A percentile compares a stretch with the other conserved stretches of the same genome.
Conservation (phyloP, 805 yeast species). For the Lipomyces kockii region DNA sequence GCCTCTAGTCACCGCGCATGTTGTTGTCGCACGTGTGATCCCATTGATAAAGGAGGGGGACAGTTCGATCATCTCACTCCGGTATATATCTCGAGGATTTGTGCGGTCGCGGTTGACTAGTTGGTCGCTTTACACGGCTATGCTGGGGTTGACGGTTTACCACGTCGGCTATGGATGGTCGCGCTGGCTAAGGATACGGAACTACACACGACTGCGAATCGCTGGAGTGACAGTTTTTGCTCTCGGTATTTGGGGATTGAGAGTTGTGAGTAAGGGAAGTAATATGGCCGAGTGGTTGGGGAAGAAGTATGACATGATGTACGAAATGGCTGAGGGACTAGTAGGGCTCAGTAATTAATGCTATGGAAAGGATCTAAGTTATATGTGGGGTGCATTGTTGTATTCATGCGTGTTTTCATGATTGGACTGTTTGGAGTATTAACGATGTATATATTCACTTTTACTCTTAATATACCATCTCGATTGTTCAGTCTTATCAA, state of each 20-base stretch:
- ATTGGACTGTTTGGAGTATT: neutral
- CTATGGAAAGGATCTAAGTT: neutral
- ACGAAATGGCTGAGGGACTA: conserved; percentile 8
- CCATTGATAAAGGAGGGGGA: conserved; percentile 70
- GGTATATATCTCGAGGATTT: conserved; percentile 50
- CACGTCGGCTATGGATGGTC: conserved; percentile 32
- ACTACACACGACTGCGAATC: conserved; percentile 9
- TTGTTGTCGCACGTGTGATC: conserved; percentile 51
- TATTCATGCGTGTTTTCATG: neutral
- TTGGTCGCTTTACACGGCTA: conserved; percentile 17
- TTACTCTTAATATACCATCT: too few relatives aligned
- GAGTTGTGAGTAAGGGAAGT: conserved; percentile 9
- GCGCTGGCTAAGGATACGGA: conserved; percentile 23
- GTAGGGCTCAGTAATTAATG: neutral
- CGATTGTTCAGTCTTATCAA: too few relatives aligned
- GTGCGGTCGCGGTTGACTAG: neutral
- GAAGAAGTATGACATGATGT: conserved; percentile 23
- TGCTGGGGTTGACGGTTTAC: conserved; percentile 20
- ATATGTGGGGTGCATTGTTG: neutral
- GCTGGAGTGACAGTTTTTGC: conserved; percentile 1
- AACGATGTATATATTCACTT: neutral
- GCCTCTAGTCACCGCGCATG: conserved; percentile 55
- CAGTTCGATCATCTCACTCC: conserved; percentile 58
- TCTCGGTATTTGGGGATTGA: conserved; percentile 14
- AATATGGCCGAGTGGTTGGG: conserved; percentile 21